A percentile compares a stretch with the other conserved stretches of the same genome.
phyloP scores from a whole-genome alignment of 148 eudicot species.

The Diospyros lotus region DNA sequence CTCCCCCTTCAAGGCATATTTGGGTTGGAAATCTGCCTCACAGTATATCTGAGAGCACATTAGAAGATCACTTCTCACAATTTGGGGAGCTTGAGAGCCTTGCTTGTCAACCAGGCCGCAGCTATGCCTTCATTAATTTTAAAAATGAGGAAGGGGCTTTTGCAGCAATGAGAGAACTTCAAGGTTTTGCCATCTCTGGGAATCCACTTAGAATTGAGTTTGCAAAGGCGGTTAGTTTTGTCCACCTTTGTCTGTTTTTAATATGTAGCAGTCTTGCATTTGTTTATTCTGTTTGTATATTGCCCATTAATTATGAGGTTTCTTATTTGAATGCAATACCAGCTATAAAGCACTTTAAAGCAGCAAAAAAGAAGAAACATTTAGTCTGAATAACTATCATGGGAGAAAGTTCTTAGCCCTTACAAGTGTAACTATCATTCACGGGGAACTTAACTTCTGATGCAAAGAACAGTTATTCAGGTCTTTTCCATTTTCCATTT shows the following conservation, averaged over 20 bases:
- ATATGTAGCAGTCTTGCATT: slow-evolving; percentile 13
- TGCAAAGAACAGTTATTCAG: not conserved
- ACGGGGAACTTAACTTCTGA: not conserved
- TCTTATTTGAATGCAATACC: slow-evolving; percentile 7
- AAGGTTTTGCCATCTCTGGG: slow-evolving; percentile 61
- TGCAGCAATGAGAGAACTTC: slow-evolving; percentile 62
- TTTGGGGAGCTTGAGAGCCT: slow-evolving; percentile 75
- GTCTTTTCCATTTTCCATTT: slow-evolving; percentile 1
- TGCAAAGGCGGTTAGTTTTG: slow-evolving; percentile 93
- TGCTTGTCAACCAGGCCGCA: slow-evolving; percentile 69
- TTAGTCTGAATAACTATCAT: no score
- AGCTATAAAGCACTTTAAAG: not conserved
- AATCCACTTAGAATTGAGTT: slow-evolving; percentile 76
- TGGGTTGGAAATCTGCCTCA: slow-evolving; percentile 79
- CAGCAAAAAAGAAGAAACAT: no score
- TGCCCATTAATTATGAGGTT: slow-evolving; percentile 3
- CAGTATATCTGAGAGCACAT: slow-evolving; percentile 28
- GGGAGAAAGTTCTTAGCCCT: slow-evolving; percentile 1
- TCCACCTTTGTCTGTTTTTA: slow-evolving; percentile 33
- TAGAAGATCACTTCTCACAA: slow-evolving; percentile 39
- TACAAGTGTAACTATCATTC: no score
- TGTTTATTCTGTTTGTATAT: slow-evolving; percentile 15
- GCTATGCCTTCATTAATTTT: slow-evolving; percentile 74
- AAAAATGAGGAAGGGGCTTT: slow-evolving; percentile 60
- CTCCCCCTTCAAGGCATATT: slow-evolving; percentile 70